These are phyloP conservation scores for Albophoma yamanashiensis DNA, from an alignment of 2,329 filamentous ascomycete genomes.

Conservation along the genomic window DNA sequence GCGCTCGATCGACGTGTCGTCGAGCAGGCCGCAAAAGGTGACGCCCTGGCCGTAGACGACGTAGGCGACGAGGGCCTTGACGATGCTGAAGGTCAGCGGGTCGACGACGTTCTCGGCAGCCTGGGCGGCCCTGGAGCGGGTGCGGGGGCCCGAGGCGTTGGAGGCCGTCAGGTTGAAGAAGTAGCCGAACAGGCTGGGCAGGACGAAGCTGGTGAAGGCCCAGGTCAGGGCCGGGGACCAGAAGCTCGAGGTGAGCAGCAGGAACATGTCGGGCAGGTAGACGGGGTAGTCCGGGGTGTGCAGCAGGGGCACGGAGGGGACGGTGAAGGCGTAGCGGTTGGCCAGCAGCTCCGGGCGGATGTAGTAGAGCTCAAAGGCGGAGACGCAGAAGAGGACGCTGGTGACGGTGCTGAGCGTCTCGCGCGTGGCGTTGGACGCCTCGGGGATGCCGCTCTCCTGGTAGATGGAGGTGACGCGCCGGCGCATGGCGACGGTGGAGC, in stretches of 20 bases:
- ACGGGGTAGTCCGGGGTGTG: constrained; percentile 49
- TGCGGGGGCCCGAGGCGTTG: constrained; percentile 28
- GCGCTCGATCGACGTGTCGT: constrained; percentile 45
- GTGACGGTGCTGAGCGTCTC: constrained; percentile 62
- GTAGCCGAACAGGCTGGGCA: constrained; percentile 67
- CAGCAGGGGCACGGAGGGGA: constrained; percentile 50
- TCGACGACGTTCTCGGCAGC: constrained; percentile 55
- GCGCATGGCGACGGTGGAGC: constrained; percentile 54
- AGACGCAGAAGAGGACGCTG: constrained; percentile 58
- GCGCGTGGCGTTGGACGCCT: constrained; percentile 54
- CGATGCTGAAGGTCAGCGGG: constrained; percentile 81
- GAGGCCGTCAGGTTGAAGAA: constrained; percentile 76
- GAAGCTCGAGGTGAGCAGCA: constrained; percentile 65
- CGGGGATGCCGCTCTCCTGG: constrained; percentile 54
- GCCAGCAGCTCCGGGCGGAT: constrained; percentile 63
- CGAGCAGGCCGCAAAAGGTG: constrained; percentile 51
- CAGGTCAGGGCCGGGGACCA: constrained; percentile 77
- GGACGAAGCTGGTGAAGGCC: constrained; percentile 57
- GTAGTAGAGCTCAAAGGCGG: constrained; percentile 58
- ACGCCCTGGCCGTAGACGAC: constrained; percentile 65
- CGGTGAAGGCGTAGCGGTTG: constrained; percentile 60
- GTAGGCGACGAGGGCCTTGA: constrained; percentile 73
- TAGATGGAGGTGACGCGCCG: constrained; percentile 54
- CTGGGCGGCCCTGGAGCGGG: constrained; percentile 26
- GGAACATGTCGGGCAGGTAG: constrained; percentile 69